Evolutionary conservation across 1,284 basidiomycete genomes (phyloP).

Genomic region (Ustilago curta): DNA sequence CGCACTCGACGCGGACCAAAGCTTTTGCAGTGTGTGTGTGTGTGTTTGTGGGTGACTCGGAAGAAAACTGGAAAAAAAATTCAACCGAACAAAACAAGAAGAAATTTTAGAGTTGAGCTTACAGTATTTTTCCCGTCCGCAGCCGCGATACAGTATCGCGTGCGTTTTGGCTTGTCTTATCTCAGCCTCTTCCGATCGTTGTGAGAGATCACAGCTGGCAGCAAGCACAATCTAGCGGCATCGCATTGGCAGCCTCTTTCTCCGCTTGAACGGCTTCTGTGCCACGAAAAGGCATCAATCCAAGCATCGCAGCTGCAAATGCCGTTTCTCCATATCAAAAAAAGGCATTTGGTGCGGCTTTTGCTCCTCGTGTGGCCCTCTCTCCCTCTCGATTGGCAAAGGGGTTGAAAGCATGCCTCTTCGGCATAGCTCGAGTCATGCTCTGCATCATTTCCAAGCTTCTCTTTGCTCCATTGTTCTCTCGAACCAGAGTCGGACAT

Average conservation of each 20-base stretch:
- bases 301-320: too few relatives aligned
- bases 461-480: too few relatives aligned
- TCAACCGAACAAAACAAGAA: too few relatives aligned
- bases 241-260: neutral
- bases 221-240: neutral
- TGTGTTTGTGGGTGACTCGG: slow-evolving; percentile 2
- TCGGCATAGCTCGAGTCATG: slow-evolving; percentile 12
- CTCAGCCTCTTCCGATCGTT: slow-evolving; percentile 9
- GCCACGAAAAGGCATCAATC: too few relatives aligned
- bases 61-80: too few relatives aligned
- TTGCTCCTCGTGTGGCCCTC: neutral
- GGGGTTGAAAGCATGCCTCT: neutral
- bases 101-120: neutral
- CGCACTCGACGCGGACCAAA: neutral
- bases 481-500: too few relatives aligned
- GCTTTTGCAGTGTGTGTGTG: too few relatives aligned
- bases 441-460: neutral
- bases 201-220: slow-evolving; percentile 9
- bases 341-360: slow-evolving; percentile 10
- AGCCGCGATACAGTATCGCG: neutral
- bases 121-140: too few relatives aligned
- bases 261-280: too few relatives aligned
- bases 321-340: slow-evolving; percentile 2
- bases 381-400: neutral
- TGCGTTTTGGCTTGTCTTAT: slow-evolving; percentile 3